A percentile compares a stretch with the other conserved stretches of the same genome.
Evolutionary conservation across 2,329 filamentous ascomycete genomes (phyloP).

Genomic region (Raffaelea deltoideospora): DNA sequence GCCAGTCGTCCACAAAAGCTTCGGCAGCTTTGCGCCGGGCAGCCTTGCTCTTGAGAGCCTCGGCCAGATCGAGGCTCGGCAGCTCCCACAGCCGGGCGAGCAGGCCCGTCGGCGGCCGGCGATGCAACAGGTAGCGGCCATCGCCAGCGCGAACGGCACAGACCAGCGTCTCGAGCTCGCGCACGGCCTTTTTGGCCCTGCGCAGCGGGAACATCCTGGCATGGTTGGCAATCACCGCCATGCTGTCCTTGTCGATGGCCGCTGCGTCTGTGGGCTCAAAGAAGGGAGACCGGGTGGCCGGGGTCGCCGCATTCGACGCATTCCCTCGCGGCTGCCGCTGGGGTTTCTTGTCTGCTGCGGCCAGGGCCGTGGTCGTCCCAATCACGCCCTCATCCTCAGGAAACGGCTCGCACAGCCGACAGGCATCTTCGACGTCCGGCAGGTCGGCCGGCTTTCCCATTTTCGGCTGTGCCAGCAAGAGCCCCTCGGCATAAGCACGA

Average conservation of each 20-base stretch:
- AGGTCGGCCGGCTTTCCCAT: constrained; percentile 8
- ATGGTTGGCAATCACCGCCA: constrained; percentile 24
- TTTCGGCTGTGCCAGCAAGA: constrained; percentile 14
- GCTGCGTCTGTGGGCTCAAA: not conserved
- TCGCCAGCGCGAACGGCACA: constrained; percentile 32
- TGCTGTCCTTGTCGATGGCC: not conserved
- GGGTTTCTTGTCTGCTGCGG: no score
- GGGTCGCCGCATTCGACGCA: no score
- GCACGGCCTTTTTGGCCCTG: constrained; percentile 33
- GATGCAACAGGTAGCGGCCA: constrained; percentile 30
- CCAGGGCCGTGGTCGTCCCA: no score
- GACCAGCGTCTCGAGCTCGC: constrained; percentile 36
- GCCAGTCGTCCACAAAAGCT: constrained; percentile 1
- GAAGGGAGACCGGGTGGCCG: not conserved
- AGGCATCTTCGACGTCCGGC: constrained; percentile 35
- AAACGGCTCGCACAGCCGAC: constrained; percentile 31
- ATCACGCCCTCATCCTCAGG: constrained; percentile 19
- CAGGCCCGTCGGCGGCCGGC: constrained; percentile 36
- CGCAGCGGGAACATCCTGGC: constrained; percentile 36
- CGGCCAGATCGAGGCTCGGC: constrained; percentile 22
- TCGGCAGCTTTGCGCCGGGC: constrained; percentile 2
- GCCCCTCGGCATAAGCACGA: constrained; percentile 33
- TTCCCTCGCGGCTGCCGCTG: constrained; percentile 11
- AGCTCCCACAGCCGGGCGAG: constrained; percentile 42
- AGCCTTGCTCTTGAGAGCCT: not conserved